A percentile compares a stretch with the other conserved stretches of the same genome.
phyloP scores from a whole-genome alignment of 345 rosid genomes.

The Raphanus sativus region DNA sequence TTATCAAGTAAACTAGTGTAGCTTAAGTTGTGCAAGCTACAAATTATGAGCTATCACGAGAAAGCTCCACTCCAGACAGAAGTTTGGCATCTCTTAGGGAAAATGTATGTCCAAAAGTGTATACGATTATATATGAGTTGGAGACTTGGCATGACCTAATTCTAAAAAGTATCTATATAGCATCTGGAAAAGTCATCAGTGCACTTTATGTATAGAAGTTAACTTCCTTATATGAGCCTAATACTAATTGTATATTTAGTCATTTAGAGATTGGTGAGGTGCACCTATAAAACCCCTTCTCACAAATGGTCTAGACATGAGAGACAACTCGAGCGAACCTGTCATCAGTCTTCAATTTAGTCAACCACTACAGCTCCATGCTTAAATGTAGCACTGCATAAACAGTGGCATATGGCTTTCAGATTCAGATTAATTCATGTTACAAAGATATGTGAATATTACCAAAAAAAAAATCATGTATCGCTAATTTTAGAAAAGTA shows the following conservation, averaged over 20 bases:
- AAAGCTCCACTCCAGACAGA: neutral
- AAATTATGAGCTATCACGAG: neutral
- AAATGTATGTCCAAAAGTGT: neutral
- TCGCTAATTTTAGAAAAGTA: conserved; percentile 1
- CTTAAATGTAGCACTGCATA: conserved; percentile 51
- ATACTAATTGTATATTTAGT: conserved; percentile 40
- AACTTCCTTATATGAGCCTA: conserved; percentile 1
- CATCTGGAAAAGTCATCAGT: conserved; percentile 39
- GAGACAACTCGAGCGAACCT: neutral
- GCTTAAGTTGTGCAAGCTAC: neutral
- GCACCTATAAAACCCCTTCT: neutral
- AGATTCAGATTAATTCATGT: conserved; percentile 12
- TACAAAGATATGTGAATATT: neutral
- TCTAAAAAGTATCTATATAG: conserved; percentile 39
- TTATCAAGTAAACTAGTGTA: neutral
- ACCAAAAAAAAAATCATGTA: neutral
- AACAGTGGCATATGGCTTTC: conserved; percentile 36
- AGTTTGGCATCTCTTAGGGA: neutral
- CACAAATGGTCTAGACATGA: conserved; percentile 3
- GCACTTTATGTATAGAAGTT: neutral
- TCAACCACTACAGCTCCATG: conserved; percentile 50
- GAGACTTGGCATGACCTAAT: conserved; percentile 59
- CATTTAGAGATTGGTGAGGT: conserved; percentile 49
- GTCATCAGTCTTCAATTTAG: conserved; percentile 53
- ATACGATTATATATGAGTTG: conserved; percentile 54